A percentile compares a stretch with the other conserved stretches of the same genome.
Evolutionary conservation across 768 basidiomycete species (phyloP).

Genomic region (Lactarius tabidus): DNA sequence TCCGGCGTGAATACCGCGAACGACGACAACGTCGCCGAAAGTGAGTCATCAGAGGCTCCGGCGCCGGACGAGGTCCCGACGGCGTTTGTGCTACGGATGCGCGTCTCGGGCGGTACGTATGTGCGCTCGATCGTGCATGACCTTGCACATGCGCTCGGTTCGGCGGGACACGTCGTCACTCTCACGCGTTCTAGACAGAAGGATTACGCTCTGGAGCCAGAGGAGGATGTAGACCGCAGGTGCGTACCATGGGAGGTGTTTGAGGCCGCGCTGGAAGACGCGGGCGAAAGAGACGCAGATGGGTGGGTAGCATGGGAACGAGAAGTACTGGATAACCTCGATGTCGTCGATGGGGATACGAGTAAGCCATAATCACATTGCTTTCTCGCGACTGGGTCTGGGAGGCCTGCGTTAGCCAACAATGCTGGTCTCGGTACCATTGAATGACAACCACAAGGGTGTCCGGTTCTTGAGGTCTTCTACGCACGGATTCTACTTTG

Average conservation of each 20-base stretch:
- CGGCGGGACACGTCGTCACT: slow-evolving; percentile 91
- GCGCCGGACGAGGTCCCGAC: slow-evolving; percentile 46
- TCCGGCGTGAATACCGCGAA: slow-evolving; percentile 43
- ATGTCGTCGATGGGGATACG: slow-evolving; percentile 43
- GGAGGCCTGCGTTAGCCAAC: too few relatives aligned
- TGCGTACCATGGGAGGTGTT: slow-evolving; percentile 79
- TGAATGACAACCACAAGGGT: too few relatives aligned
- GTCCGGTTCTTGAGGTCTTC: not conserved
- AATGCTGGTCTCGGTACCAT: too few relatives aligned
- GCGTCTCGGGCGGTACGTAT: slow-evolving; percentile 94
- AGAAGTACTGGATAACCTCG: slow-evolving; percentile 64
- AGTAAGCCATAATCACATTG: not conserved
- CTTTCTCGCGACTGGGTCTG: not conserved
- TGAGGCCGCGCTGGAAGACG: slow-evolving; percentile 50
- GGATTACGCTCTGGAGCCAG: slow-evolving; percentile 55
- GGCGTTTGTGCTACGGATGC: slow-evolving; percentile 87
- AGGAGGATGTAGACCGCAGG: slow-evolving; percentile 48
- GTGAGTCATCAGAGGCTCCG: slow-evolving; percentile 26
- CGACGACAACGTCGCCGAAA: slow-evolving; percentile 33
- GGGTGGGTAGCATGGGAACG: slow-evolving; percentile 82
- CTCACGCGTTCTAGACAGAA: slow-evolving; percentile 89
- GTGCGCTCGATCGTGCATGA: slow-evolving; percentile 96
- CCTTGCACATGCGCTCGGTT: slow-evolving; percentile 75
- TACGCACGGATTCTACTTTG: not conserved
- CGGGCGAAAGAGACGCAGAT: slow-evolving; percentile 56